A percentile compares a stretch with the other conserved stretches of the same genome.
These are phyloP conservation scores for Heracleum sosnowskyi DNA, from an alignment of 129 eudicot genomes.

Conservation along the genomic window DNA sequence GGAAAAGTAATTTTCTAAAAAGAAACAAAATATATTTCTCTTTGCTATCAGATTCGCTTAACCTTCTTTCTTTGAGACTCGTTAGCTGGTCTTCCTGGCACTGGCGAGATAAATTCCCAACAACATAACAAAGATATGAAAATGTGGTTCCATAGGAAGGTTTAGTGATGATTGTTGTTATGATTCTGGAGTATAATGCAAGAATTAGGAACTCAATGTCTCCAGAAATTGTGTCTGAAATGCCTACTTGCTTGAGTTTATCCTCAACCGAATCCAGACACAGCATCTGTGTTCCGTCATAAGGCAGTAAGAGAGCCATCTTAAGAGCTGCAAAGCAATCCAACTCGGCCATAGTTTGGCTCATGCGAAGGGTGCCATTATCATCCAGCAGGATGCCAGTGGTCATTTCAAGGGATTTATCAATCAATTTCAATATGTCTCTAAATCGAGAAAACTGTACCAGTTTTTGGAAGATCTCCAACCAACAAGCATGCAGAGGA, in stretches of 20 bases:
- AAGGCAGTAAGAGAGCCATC: conserved; percentile 49
- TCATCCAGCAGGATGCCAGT: conserved; percentile 40
- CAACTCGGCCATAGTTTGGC: conserved; percentile 24
- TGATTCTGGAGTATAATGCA: conserved; percentile 56
- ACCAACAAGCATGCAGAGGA: conserved; percentile 80
- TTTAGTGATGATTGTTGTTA: conserved; percentile 44
- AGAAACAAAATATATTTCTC: conserved; percentile 24
- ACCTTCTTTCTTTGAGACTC: conserved; percentile 8
- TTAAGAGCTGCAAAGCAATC: conserved; percentile 70
- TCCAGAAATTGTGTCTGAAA: conserved; percentile 28
- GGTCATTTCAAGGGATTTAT: conserved; percentile 27
- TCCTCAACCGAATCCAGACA: conserved; percentile 66
- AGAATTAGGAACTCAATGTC: conserved; percentile 53
- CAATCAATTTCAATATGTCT: conserved; percentile 52
- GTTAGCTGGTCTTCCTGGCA: conserved; percentile 48
- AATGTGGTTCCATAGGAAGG: conserved; percentile 51
- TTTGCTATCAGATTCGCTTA: conserved; percentile 8
- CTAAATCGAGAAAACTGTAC: conserved; percentile 26
- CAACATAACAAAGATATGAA: conserved; percentile 57
- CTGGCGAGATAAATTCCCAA: conserved; percentile 56
- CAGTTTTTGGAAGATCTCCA: conserved; percentile 46
- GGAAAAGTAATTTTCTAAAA: conserved; percentile 46
- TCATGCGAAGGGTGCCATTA: conserved; percentile 39
- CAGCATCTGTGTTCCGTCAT: conserved; percentile 45
- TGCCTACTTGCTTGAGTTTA: conserved; percentile 50